Percentiles rank a stretch among this genome's conserved stretches.
These are phyloP conservation scores for Penicillium occitanis DNA, from an alignment of 2,329 filamentous ascomycete species.

Conservation along the genomic window DNA sequence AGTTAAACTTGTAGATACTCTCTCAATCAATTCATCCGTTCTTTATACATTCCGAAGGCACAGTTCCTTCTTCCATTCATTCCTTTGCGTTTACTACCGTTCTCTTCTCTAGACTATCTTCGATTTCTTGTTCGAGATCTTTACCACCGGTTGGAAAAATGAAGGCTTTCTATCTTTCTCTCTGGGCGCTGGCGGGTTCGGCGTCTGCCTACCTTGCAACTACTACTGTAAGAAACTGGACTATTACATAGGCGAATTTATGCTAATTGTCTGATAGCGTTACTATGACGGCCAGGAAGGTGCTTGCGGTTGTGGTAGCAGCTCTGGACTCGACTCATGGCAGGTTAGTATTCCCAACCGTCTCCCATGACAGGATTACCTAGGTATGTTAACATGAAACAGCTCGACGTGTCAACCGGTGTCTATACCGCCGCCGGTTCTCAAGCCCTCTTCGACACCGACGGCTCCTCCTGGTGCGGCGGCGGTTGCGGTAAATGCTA, in stretches of 20 bases:
- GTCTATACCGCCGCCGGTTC: conserved; percentile 30
- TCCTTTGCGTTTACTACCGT: not conserved
- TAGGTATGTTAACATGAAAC: not conserved
- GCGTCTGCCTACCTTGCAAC: conserved; percentile 20
- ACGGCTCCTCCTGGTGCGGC: conserved; percentile 28
- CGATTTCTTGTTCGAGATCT: not conserved
- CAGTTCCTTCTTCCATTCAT: conserved; percentile 9
- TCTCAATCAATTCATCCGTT: conserved; percentile 5
- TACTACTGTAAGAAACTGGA: conserved; percentile 12
- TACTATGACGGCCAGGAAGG: conserved; percentile 36
- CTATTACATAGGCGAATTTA: not conserved
- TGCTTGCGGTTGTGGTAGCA: conserved; percentile 34
- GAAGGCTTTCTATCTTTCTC: conserved; percentile 18
- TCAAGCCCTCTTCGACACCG: conserved; percentile 28
- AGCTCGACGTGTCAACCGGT: conserved; percentile 8
- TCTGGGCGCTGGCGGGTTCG: conserved; percentile 17
- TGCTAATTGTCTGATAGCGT: conserved; percentile 25
- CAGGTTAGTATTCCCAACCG: conserved; percentile 24
- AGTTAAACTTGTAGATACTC: not conserved
- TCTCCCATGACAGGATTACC: no score
- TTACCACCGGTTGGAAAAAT: conserved; percentile 14
- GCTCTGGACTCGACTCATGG: conserved; percentile 31
- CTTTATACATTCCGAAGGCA: conserved; percentile 4
- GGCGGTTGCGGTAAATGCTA: conserved; percentile 31
- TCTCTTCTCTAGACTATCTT: conserved; percentile 6